A percentile compares a stretch with the other conserved stretches of the same genome.
These are phyloP conservation scores for Alternaria ventricosa DNA, from an alignment of 2,329 filamentous ascomycete species.

Conservation along the genomic window DNA sequence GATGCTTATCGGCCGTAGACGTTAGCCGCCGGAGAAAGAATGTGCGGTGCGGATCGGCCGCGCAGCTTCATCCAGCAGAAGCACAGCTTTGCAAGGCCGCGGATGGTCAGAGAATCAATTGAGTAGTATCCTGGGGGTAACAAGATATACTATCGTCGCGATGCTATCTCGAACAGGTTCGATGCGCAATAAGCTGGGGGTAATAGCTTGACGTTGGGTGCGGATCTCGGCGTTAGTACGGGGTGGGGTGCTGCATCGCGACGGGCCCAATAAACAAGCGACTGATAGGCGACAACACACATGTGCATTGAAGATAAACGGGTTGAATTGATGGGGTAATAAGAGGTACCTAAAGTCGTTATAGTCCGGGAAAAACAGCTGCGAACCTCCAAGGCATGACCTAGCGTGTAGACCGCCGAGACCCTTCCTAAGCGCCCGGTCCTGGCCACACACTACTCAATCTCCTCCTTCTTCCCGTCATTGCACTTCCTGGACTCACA, in stretches of 20 bases:
- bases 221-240: constrained; percentile 1
- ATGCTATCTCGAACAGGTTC: neutral
- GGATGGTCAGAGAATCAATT: neutral
- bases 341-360: neutral
- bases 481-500: constrained; percentile 41
- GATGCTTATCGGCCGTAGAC: neutral
- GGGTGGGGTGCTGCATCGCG: neutral
- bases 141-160: neutral
- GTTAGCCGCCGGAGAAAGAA: constrained; percentile 9
- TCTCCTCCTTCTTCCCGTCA: constrained; percentile 38
- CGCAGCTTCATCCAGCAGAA: neutral
- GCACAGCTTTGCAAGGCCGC: constrained; percentile 5
- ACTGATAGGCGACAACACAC: neutral
- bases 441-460: constrained; percentile 47
- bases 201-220: constrained; percentile 6
- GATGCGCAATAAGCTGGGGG: constrained; percentile 13
- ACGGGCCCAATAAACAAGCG: neutral
- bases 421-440: constrained; percentile 9
- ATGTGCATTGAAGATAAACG: neutral
- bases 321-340: neutral
- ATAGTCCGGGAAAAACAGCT: neutral
- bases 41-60: constrained; percentile 10
- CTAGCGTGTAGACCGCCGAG: neutral
- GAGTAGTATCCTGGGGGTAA: constrained; percentile 15
- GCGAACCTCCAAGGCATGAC: neutral